Conservation (phyloP, 2,329 filamentous ascomycete genomes). For the Penicillium sp. region DNA sequence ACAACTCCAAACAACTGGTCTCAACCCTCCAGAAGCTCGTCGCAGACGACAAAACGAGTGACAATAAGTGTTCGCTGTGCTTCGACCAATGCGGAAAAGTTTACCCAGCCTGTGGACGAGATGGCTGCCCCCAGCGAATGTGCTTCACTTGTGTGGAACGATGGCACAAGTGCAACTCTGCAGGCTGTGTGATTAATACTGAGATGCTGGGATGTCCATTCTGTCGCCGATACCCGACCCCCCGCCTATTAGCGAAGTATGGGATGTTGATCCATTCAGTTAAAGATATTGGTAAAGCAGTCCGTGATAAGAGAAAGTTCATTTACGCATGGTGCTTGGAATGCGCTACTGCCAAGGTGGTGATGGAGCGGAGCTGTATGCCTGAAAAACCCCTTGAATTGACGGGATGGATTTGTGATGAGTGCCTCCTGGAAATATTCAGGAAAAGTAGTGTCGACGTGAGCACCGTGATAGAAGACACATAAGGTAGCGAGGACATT, state of each 20-base stretch:
- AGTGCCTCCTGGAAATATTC: slow-evolving; percentile 24
- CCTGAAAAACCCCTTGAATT: slow-evolving; percentile 34
- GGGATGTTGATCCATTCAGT: slow-evolving; percentile 34
- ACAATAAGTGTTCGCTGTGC: not conserved
- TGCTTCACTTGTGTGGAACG: not conserved
- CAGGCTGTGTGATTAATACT: not conserved
- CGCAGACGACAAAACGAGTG: not conserved
- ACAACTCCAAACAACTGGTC: not conserved
- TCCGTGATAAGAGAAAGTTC: slow-evolving; percentile 37
- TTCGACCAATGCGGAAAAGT: not conserved
- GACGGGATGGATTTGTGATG: slow-evolving; percentile 37
- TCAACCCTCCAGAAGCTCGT: not conserved
- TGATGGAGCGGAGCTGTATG: slow-evolving; percentile 40
- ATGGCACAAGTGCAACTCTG: not conserved
- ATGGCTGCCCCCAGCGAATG: not conserved
- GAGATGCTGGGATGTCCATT: not conserved
- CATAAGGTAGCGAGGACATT: not conserved
- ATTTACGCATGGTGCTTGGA: slow-evolving; percentile 44
- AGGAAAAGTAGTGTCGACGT: not conserved
- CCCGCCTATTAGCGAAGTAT: slow-evolving; percentile 11
- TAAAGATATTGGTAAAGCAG: slow-evolving; percentile 33
- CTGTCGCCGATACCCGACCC: not conserved
- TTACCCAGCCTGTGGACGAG: not conserved
- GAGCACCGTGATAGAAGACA: not conserved
- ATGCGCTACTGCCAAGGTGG: slow-evolving; percentile 39